Evolutionary conservation across 2,329 filamentous ascomycete genomes (phyloP).

Genomic region (Arthrobotrys megalospora): DNA sequence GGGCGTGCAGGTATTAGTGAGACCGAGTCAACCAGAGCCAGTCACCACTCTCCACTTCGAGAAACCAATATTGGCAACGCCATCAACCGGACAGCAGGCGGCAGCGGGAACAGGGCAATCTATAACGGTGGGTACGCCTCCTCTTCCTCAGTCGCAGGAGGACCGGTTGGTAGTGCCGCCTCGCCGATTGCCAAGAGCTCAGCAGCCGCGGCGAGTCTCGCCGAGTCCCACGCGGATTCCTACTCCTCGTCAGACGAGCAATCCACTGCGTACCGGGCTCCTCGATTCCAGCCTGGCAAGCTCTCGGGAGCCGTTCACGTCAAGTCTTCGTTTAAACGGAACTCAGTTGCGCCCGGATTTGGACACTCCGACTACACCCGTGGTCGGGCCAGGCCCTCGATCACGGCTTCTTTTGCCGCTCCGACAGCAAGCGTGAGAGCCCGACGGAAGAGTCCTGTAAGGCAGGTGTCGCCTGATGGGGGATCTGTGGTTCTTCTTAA

Average conservation of each 20-base stretch:
- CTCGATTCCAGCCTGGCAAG: conserved; percentile 59
- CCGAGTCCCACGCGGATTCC: conserved; percentile 61
- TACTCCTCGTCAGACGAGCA: conserved; percentile 62
- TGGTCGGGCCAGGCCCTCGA: conserved; percentile 45
- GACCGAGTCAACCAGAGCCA: conserved; percentile 12
- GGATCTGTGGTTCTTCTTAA: conserved; percentile 64
- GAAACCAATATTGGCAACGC: conserved; percentile 59
- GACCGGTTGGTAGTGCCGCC: conserved; percentile 48
- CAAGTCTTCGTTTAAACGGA: conserved; percentile 59
- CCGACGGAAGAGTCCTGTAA: conserved; percentile 67
- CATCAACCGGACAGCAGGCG: conserved; percentile 48
- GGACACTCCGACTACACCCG: conserved; percentile 35
- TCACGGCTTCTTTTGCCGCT: conserved; percentile 62
- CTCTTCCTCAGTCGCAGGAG: conserved; percentile 27
- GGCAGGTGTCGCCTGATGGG: conserved; percentile 67
- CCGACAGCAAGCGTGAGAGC: conserved; percentile 63
- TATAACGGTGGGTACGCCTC: conserved; percentile 22
- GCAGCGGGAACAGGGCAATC: conserved; percentile 22
- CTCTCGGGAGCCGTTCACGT: conserved; percentile 60
- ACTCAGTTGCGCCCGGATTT: conserved; percentile 57
- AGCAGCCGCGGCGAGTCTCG: conserved; percentile 48
- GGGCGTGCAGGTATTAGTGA: conserved; percentile 50
- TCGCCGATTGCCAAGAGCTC: conserved; percentile 57
- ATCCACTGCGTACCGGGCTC: conserved; percentile 54
- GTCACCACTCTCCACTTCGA: conserved; percentile 54